A percentile compares a stretch with the other conserved stretches of the same genome.
These are phyloP conservation scores for Fraxinus velutina DNA, from an alignment of 305 asterid genomes.

Conservation along the genomic window DNA sequence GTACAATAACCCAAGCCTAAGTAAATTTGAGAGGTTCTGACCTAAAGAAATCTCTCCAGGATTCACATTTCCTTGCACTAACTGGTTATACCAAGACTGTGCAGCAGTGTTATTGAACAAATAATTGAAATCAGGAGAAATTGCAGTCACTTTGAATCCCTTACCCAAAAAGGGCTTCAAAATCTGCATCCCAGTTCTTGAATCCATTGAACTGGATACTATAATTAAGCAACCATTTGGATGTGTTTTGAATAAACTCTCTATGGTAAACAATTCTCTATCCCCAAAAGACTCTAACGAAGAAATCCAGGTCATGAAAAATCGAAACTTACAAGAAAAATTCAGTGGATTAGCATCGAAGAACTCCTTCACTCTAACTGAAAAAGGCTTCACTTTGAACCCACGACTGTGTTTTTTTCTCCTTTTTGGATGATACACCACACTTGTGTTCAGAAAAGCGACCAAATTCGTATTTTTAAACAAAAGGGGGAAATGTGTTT, in stretches of 20 bases:
- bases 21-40: slow-evolving; percentile 79
- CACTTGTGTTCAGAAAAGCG: slow-evolving; percentile 25
- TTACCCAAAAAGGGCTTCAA: slow-evolving; percentile 49
- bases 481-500: slow-evolving; percentile 36
- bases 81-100: slow-evolving; percentile 50
- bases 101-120: slow-evolving; percentile 70
- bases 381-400: slow-evolving; percentile 37
- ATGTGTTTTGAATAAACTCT: slow-evolving; percentile 64
- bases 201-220: slow-evolving; percentile 67
- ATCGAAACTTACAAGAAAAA: slow-evolving; percentile 51
- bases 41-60: slow-evolving; percentile 77
- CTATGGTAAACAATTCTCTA: slow-evolving; percentile 49
- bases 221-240: slow-evolving; percentile 68
- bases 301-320: slow-evolving; percentile 94
- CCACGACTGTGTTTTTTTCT: slow-evolving; percentile 30
- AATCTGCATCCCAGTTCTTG: slow-evolving; percentile 44
- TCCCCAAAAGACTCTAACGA: slow-evolving; percentile 49
- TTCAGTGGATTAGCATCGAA: slow-evolving; percentile 32
- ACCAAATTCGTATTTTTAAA: slow-evolving; percentile 40
- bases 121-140: slow-evolving; percentile 70
- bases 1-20: slow-evolving; percentile 71
- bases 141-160: slow-evolving; percentile 56
- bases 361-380: slow-evolving; percentile 50
- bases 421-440: slow-evolving; percentile 22
- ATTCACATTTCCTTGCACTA: slow-evolving; percentile 55